Percentiles rank a stretch among this genome's conserved stretches.
These are phyloP conservation scores for Ammopiptanthus mongolicus DNA, from an alignment of 306 rosid species.

Conservation along the genomic window DNA sequence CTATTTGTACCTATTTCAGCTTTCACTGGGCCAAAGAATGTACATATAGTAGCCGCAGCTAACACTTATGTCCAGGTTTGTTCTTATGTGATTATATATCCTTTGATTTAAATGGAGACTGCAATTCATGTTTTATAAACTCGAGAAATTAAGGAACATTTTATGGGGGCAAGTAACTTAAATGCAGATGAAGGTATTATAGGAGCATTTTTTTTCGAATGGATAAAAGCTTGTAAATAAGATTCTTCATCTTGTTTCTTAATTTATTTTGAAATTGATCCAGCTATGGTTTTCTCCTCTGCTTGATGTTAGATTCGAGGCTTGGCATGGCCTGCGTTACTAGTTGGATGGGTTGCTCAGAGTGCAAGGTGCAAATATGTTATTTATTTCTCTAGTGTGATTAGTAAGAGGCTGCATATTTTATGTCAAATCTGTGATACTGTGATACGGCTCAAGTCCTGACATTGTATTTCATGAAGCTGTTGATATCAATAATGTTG, in stretches of 20 bases:
- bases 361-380: constrained; percentile 45
- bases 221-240: constrained; percentile 6
- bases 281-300: constrained; percentile 15
- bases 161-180: background rate
- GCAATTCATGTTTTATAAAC: background rate
- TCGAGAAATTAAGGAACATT: background rate
- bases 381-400: background rate
- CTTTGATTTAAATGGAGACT: constrained; percentile 4
- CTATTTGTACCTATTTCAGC: constrained; percentile 47
- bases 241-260: background rate
- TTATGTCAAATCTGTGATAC: background rate
- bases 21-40: constrained; percentile 69
- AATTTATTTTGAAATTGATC: constrained; percentile 1
- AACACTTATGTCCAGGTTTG: constrained; percentile 82
- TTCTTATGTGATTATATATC: background rate
- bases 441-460: background rate
- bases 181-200: background rate
- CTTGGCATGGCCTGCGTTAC: constrained; percentile 55
- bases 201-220: background rate
- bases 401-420: background rate
- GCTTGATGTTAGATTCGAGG: constrained; percentile 36
- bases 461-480: background rate
- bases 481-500: background rate
- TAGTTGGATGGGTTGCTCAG: constrained; percentile 58
- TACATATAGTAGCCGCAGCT: constrained; percentile 70